A percentile compares a stretch with the other conserved stretches of the same genome.
phyloP scores from a whole-genome alignment of 225 moss, liverwort and hornwort genomes.

The Pseudoscleropodium purum region DNA sequence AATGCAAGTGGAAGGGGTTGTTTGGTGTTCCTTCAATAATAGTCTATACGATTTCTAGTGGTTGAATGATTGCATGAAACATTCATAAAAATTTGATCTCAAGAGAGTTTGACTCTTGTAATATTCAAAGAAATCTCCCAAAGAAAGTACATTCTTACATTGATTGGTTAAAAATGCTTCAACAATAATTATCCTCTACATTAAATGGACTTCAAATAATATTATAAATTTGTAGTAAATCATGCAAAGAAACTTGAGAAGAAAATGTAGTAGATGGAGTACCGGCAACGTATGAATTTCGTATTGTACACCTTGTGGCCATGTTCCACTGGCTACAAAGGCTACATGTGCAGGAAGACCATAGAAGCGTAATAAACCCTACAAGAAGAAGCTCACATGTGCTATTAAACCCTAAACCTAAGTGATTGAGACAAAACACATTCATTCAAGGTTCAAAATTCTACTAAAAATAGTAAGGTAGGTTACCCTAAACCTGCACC shows the following conservation, averaged over 20 bases:
- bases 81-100: neutral
- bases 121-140: neutral
- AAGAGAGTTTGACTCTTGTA: neutral
- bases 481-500: neutral
- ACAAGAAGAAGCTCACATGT: neutral
- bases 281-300: constrained; percentile 53
- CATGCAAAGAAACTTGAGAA: neutral
- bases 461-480: neutral
- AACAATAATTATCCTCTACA: neutral
- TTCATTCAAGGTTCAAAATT: neutral
- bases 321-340: constrained; percentile 33
- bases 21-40: no score
- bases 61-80: neutral
- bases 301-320: constrained; percentile 49
- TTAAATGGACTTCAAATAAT: neutral
- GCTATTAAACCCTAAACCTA: neutral
- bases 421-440: neutral
- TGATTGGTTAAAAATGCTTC: neutral
- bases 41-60: fast-evolving
- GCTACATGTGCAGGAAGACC: constrained; percentile 21
- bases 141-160: neutral
- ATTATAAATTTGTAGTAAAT: no score
- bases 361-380: constrained; percentile 48
- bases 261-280: neutral
- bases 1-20: fast-evolving